A percentile compares a stretch with the other conserved stretches of the same genome.
phyloP scores from a whole-genome alignment of 140 eudicot species.

The Ambrosia hybrid region DNA sequence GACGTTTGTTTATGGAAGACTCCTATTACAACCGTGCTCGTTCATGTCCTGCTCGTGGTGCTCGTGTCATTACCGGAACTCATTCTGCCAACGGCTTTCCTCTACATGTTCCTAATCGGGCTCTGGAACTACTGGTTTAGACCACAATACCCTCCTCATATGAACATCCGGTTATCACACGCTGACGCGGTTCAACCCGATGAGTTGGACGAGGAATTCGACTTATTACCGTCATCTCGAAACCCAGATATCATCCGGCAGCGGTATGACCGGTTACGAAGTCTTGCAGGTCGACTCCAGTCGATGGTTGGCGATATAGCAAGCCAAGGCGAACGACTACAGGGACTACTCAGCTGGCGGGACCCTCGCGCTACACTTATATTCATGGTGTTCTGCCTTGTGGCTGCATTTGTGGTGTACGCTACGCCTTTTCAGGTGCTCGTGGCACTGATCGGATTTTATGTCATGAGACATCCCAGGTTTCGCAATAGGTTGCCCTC shows the following conservation, averaged over 20 bases:
- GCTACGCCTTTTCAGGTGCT: conserved; percentile 67
- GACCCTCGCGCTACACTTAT: conserved; percentile 84
- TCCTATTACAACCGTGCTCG: conserved; percentile 70
- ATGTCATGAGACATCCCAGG: conserved; percentile 85
- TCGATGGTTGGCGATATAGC: conserved; percentile 82
- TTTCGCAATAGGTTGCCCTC: conserved; percentile 71
- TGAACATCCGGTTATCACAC: conserved; percentile 68
- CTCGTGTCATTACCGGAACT: conserved; percentile 74
- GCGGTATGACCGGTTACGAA: conserved; percentile 75
- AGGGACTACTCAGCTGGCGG: conserved; percentile 85
- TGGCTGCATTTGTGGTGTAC: conserved; percentile 69
- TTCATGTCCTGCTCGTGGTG: conserved; percentile 68
- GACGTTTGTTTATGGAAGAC: conserved; percentile 78
- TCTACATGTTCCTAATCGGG: conserved; percentile 84
- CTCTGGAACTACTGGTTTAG: conserved; percentile 77
- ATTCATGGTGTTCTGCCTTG: conserved; percentile 60
- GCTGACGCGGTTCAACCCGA: conserved; percentile 65
- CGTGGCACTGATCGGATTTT: conserved; percentile 46
- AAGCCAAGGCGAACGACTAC: conserved; percentile 80
- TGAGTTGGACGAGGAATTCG: conserved; percentile 91
- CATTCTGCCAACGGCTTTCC: conserved; percentile 66
- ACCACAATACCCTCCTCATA: conserved; percentile 74
- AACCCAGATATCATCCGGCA: conserved; percentile 51
- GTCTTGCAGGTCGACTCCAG: conserved; percentile 71
- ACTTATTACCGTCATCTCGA: conserved; percentile 65